Conservation (phyloP, 495 filamentous ascomycete species). For the Halenospora varia region DNA sequence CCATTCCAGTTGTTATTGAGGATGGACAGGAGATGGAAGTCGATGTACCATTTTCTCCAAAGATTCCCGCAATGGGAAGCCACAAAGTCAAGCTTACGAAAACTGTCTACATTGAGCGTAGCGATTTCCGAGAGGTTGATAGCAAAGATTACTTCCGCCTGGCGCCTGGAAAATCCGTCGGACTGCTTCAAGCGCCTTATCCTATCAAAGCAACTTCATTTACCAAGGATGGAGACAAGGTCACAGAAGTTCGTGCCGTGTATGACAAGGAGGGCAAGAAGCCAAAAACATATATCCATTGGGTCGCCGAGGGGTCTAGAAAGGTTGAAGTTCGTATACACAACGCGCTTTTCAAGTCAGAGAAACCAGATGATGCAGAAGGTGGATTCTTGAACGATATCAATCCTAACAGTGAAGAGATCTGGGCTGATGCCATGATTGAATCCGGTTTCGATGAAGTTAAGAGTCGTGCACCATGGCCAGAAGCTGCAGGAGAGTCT, state of each 20-base stretch:
- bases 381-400: constrained; percentile 80
- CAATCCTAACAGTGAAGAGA: constrained; percentile 77
- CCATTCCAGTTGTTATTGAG: constrained; percentile 66
- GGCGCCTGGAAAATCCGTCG: constrained; percentile 84
- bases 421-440: constrained; percentile 74
- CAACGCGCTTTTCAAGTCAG: constrained; percentile 80
- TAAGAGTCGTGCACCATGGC: constrained; percentile 71
- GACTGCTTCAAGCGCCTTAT: constrained; percentile 76
- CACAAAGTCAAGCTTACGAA: constrained; percentile 72
- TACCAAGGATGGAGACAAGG: constrained; percentile 68
- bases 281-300: constrained; percentile 89
- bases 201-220: constrained; percentile 78
- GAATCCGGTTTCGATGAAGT: constrained; percentile 86
- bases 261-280: constrained; percentile 70
- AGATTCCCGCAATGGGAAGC: constrained; percentile 53
- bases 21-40: constrained; percentile 60
- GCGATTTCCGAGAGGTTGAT: constrained; percentile 85
- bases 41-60: constrained; percentile 63
- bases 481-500: constrained; percentile 64
- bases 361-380: constrained; percentile 67
- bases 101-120: constrained; percentile 86
- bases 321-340: constrained; percentile 77
- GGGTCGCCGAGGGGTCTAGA: constrained; percentile 67
- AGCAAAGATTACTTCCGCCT: constrained; percentile 89
- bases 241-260: constrained; percentile 65